These are phyloP conservation scores for Yamadazyma buinensis DNA, from an alignment of 1,139 yeast genomes.

Conservation along the genomic window DNA sequence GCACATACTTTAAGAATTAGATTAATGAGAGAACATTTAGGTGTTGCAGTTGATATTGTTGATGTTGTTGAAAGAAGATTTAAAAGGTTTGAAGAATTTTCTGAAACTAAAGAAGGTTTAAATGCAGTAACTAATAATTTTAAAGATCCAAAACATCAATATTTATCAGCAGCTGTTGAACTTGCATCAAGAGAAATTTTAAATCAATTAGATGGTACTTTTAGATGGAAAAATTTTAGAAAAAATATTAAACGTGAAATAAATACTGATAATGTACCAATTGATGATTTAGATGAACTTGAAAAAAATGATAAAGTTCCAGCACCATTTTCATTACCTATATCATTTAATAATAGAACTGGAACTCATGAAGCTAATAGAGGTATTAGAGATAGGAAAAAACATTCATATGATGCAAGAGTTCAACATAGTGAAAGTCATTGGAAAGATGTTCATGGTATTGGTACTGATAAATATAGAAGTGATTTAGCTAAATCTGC, in stretches of 20 bases:
- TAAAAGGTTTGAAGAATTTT: constrained; percentile 53
- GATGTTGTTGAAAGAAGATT: constrained; percentile 82
- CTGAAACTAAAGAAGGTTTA: constrained; percentile 42
- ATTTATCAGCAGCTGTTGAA: constrained; percentile 68
- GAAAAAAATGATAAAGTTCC: constrained; percentile 27
- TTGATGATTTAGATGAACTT: constrained; percentile 26
- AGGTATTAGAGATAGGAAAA: constrained; percentile 82
- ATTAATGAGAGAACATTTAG: constrained; percentile 94
- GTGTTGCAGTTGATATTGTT: constrained; percentile 84
- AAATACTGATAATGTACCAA: constrained; percentile 19
- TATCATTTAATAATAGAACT: constrained; percentile 82
- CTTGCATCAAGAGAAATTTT: constrained; percentile 67
- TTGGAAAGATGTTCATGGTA: constrained; percentile 69
- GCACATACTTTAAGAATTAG: constrained; percentile 87
- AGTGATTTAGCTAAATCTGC: constrained; percentile 44
- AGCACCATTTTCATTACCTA: constrained; percentile 41
- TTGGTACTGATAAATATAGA: constrained; percentile 63
- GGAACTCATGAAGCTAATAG: constrained; percentile 70
- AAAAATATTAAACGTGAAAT: constrained; percentile 15
- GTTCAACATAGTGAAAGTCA: constrained; percentile 66
- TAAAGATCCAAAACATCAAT: constrained; percentile 24
- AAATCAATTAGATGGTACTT: constrained; percentile 41
- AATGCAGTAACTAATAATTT: constrained; percentile 43
- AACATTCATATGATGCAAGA: constrained; percentile 76
- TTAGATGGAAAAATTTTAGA: constrained; percentile 45